Conservation (phyloP, 768 basidiomycete species). For the Boletus edulis region DNA sequence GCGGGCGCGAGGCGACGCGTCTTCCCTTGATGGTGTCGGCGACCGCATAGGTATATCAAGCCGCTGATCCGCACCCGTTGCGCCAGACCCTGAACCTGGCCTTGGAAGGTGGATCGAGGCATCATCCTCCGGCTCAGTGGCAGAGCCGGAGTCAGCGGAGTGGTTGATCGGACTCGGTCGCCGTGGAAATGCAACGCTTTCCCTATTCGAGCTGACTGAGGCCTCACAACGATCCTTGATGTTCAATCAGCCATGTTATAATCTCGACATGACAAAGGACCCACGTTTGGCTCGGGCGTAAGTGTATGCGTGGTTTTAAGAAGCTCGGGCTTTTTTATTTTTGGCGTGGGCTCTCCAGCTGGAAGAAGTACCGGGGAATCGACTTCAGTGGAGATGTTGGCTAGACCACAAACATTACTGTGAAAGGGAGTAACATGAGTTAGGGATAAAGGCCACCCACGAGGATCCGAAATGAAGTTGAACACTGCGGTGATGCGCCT, state of each 20-base stretch:
- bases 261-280: conserved; percentile 8
- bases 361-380: conserved; percentile 44
- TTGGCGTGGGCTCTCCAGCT: conserved; percentile 12
- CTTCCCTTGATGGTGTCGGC: conserved; percentile 19
- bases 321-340: conserved; percentile 10
- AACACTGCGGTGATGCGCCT: conserved; percentile 71
- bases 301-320: conserved; percentile 1
- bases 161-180: conserved; percentile 11
- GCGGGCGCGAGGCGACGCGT: conserved; percentile 4
- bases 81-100: not conserved
- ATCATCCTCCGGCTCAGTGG: conserved; percentile 30
- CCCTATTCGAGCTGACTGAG: conserved; percentile 3
- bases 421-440: conserved; percentile 7
- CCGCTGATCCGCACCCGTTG: conserved; percentile 8
- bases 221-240: conserved; percentile 14
- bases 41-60: conserved; percentile 17
- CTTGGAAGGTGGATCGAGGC: conserved; percentile 1
- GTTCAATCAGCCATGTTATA: conserved; percentile 4
- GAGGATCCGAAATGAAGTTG: conserved; percentile 62
- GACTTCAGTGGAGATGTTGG: conserved; percentile 46
- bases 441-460: conserved; percentile 42
- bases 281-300: conserved; percentile 20
- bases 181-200: not conserved
- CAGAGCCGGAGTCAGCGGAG: conserved; percentile 21
- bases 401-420: conserved; percentile 34